Base-by-base conservation (phyloP, 2,329 filamentous ascomycete species). In the Cryphonectria japonica region DNA sequence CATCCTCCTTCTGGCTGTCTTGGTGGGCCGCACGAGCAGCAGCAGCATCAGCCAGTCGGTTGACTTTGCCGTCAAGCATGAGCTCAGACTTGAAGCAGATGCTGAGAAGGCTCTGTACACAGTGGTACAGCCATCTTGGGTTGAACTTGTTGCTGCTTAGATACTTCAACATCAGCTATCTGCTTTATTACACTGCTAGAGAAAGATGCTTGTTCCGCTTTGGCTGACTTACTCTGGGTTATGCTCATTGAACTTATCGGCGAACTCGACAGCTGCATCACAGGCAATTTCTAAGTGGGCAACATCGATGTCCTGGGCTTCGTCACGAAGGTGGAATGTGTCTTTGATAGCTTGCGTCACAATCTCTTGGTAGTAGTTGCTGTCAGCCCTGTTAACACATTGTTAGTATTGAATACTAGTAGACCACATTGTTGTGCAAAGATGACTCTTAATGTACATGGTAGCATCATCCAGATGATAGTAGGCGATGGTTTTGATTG, bases 261-360 rank as follows among this genome's bases (percentile, higher is more conserved):
- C 41, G 11, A 62, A 67, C 11, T 63, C 32, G 14, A 71, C 39
- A 29, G 70, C 70, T 19, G 70, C 70, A n/a, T 71, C 70, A 7
- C 54, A 46, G 37, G 68, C 63, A 4, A 71, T 69, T 37, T 71
- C 70, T 14, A 71, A 16, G 63, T 69, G 64, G 16, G 70, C 70
- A 22, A 69, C 34, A 8, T 62, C 26, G 13, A 16, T 34, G 67
- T 71, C 67, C 6, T 14, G n/a, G 32, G 70, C 70, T 1, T n/a
- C 29, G 16, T 29, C 16, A 9, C 41, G 64, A 29, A 71, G 67
- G 22, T 60, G 62, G 14, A 71, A 66, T 13, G 43, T 43, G 34
- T 60, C 8, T 0, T 57, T n/a, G 37, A 71, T 34, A 29, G 64
- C 22, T 0, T 9, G 4, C 2, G 7, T n/a, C 6, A 50, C 22